Base-by-base conservation (phyloP, 495 filamentous ascomycete species). In the Podospora comata region DNA sequence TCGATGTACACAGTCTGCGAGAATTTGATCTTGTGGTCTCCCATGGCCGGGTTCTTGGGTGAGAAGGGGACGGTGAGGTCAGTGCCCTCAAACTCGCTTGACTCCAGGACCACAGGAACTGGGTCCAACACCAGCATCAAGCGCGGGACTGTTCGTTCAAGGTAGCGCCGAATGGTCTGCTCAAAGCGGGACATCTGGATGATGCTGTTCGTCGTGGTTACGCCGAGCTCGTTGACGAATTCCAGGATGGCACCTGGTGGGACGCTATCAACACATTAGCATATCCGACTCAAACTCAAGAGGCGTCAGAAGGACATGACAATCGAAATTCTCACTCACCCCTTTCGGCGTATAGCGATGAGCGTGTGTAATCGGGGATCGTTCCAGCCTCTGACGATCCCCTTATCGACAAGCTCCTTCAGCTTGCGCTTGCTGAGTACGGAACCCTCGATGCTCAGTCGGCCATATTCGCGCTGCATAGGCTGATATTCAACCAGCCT, bases 1-100 rank as follows among this genome's bases (percentile, higher is more conserved):
- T 99, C 95, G 62, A 99, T 97, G 81, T 95, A 97, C 18, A 97
- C 85, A 9, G 83, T 91, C 76, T 88, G 88, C n/a, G 92, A 93
- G 76, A 96, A 89, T 39, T 91, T 91, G 69, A 96, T 80, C 70
- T 81, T 84, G 58, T 82, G 81, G n/a, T 76, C 73, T 61, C 88
- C 88, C 76, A 88, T 83, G 32, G 82, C 82, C 3, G 88, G 81
- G 67, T 92, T 88, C 78, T 93, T 95, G 4, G 89, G 85, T 19
- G 89, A 88, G 75, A 94, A 94, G 0, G 92, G 91, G 6, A 91
- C 75, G 1, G 85, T 84, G 58, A 94, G 68, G 32, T 73, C 67
- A 2, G 74, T 73, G 15, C 85, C 74, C 62, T 92, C 85, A 62
- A 90, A 85, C 19, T 89, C 85, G 30, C 3, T 89, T 88, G 1